Evolutionary conservation across 176 grass and related monocot species (phyloP).

Genomic region (Urochloa ruziziensis): DNA sequence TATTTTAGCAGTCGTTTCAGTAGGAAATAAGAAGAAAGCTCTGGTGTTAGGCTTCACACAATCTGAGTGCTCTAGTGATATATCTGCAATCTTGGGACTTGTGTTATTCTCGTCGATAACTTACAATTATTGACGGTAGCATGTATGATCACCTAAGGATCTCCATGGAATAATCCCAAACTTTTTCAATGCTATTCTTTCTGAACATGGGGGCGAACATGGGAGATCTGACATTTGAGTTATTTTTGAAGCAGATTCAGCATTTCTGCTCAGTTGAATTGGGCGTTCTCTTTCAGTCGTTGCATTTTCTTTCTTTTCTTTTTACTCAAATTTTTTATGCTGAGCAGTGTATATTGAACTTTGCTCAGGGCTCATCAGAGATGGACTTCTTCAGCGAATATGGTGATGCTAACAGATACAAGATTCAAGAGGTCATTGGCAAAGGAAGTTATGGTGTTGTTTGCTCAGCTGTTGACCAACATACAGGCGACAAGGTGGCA

Average conservation of each 20-base stretch:
- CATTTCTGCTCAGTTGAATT: constrained; percentile 15
- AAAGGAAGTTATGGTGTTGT: constrained; percentile 98
- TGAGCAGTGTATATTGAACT: constrained; percentile 13
- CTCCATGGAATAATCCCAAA: constrained; percentile 4
- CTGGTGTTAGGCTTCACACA: neutral
- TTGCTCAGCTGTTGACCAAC: constrained; percentile 85
- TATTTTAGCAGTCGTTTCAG: constrained; percentile 11
- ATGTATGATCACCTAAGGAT: neutral
- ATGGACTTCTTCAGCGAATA: constrained; percentile 97
- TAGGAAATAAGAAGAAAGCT: constrained; percentile 16
- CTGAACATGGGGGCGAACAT: neutral
- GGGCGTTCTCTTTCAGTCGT: neutral
- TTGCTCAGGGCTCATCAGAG: constrained; percentile 69
- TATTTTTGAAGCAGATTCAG: constrained; percentile 8
- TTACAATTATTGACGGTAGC: constrained; percentile 4
- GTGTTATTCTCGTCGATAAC: neutral
- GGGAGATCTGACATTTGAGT: constrained; percentile 15
- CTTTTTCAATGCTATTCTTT: neutral
- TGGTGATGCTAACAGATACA: constrained; percentile 87
- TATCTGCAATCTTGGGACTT: neutral
- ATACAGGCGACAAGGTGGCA: constrained; percentile 89
- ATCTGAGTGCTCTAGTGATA: neutral
- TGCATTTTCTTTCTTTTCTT: neutral
- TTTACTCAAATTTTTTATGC: neutral
- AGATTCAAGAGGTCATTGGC: constrained; percentile 88